Evolutionary conservation across 163 green algal genomes (phyloP).

Genomic region (Coccomyxa subellipsoidea): DNA sequence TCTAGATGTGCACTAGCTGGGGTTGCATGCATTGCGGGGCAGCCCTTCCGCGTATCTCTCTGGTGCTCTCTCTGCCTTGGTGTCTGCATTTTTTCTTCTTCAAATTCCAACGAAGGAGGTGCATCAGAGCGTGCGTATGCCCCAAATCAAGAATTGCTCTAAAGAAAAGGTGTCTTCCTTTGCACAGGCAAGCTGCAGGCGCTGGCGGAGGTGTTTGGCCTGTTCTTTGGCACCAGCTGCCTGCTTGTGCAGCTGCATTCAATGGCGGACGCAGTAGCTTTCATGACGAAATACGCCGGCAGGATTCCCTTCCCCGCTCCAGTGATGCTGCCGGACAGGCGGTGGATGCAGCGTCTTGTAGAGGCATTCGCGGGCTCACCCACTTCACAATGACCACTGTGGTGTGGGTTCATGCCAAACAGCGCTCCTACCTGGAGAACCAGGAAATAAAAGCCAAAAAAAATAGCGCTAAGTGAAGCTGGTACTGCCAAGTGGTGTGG

Average conservation of each 20-base stretch:
- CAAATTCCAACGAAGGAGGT: too few relatives aligned
- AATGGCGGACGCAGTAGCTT: conserved; percentile 19
- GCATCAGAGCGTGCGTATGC: too few relatives aligned
- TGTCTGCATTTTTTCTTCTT: too few relatives aligned
- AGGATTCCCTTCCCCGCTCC: neutral
- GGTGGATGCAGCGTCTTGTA: neutral
- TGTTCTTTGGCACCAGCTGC: conserved; percentile 18
- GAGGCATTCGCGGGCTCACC: neutral
- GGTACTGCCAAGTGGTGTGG: too few relatives aligned
- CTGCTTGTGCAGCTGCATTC: conserved; percentile 31
- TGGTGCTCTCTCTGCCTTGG: too few relatives aligned
- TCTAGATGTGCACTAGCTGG: too few relatives aligned
- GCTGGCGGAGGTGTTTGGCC: conserved; percentile 11
- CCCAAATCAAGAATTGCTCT: neutral
- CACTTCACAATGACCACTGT: neutral
- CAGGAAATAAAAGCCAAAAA: too few relatives aligned
- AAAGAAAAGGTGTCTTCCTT: neutral
- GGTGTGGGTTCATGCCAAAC: too few relatives aligned
- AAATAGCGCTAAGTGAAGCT: too few relatives aligned
- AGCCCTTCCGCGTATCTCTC: neutral
- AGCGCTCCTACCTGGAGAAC: too few relatives aligned
- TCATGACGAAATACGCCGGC: conserved; percentile 22
- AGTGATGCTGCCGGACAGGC: neutral
- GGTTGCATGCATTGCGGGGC: too few relatives aligned
- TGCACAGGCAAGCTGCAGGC: conserved; percentile 23